Conservation (phyloP, 164 flowering plant genomes). For the Aristolochia contorta region DNA sequence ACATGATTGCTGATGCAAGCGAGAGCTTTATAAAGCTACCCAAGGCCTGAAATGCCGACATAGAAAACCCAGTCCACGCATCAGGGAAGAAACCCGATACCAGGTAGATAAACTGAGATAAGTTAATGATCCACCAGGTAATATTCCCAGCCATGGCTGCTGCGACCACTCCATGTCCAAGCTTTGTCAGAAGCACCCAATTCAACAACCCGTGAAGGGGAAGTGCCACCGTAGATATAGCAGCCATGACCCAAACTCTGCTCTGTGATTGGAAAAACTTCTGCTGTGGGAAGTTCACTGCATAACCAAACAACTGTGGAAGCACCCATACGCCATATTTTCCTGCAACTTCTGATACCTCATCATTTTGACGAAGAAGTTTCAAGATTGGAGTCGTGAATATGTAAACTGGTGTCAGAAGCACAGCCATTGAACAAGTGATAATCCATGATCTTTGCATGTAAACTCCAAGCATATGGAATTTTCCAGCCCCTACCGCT, state of each 20-base stretch:
- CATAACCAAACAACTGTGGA: constrained; percentile 45
- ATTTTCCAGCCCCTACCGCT: constrained; percentile 46
- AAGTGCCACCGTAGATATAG: constrained; percentile 20
- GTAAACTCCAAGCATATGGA: constrained; percentile 40
- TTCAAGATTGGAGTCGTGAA: constrained; percentile 38
- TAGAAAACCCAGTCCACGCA: constrained; percentile 46
- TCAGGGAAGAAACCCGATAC: constrained; percentile 32
- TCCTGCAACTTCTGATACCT: constrained; percentile 35
- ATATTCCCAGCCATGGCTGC: constrained; percentile 39
- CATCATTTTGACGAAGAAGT: constrained; percentile 23
- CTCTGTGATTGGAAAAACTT: constrained; percentile 52
- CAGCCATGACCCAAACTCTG: constrained; percentile 41
- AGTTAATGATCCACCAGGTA: constrained; percentile 35
- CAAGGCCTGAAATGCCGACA: constrained; percentile 29
- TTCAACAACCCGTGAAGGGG: constrained; percentile 28
- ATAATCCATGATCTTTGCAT: constrained; percentile 49
- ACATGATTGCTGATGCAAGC: constrained; percentile 48
- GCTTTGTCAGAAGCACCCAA: constrained; percentile 32
- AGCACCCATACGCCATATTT: constrained; percentile 30
- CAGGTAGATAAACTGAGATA: constrained; percentile 29
- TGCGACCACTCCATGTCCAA: constrained; percentile 30
- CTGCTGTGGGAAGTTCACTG: constrained; percentile 40
- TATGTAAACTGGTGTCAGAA: constrained; percentile 32
- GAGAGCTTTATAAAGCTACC: constrained; percentile 35
- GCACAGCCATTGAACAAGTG: constrained; percentile 22